These are phyloP conservation scores for Pseudohalonectria lignicola DNA, from an alignment of 2,329 filamentous ascomycete genomes.

Conservation along the genomic window DNA sequence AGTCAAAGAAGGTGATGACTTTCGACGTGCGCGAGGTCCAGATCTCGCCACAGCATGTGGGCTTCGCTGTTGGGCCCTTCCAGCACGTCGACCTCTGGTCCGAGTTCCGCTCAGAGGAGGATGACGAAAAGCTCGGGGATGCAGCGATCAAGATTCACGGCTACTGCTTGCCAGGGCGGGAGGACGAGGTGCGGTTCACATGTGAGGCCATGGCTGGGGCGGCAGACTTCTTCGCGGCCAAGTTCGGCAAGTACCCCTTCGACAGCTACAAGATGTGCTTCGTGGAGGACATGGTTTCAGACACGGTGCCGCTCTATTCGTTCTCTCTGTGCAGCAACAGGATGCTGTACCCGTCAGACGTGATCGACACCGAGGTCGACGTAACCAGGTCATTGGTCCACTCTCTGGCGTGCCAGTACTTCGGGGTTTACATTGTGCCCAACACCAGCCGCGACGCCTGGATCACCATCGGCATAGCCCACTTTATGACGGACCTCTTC, in stretches of 20 bases:
- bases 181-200: constrained; percentile 75
- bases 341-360: constrained; percentile 71
- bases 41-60: constrained; percentile 76
- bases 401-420: constrained; percentile 84
- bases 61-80: constrained; percentile 90
- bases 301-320: constrained; percentile 68
- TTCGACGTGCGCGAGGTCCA: constrained; percentile 57
- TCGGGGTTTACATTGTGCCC: constrained; percentile 83
- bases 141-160: constrained; percentile 83
- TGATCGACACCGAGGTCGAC: constrained; percentile 77
- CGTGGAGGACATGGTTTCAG: constrained; percentile 73
- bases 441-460: constrained; percentile 73
- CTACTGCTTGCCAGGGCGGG: constrained; percentile 78
- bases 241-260: constrained; percentile 85
- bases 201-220: constrained; percentile 76
- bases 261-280: constrained; percentile 89
- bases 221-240: constrained; percentile 83
- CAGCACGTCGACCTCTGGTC: constrained; percentile 80
- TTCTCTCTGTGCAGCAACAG: constrained; percentile 81
- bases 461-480: constrained; percentile 81
- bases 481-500: constrained; percentile 91
- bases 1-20: constrained; percentile 75
- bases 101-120: constrained; percentile 79
- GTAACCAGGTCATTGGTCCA: constrained; percentile 73
- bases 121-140: constrained; percentile 80